Conservation (phyloP, 2,329 filamentous ascomycete species). For the Pyricularia grisea region DNA sequence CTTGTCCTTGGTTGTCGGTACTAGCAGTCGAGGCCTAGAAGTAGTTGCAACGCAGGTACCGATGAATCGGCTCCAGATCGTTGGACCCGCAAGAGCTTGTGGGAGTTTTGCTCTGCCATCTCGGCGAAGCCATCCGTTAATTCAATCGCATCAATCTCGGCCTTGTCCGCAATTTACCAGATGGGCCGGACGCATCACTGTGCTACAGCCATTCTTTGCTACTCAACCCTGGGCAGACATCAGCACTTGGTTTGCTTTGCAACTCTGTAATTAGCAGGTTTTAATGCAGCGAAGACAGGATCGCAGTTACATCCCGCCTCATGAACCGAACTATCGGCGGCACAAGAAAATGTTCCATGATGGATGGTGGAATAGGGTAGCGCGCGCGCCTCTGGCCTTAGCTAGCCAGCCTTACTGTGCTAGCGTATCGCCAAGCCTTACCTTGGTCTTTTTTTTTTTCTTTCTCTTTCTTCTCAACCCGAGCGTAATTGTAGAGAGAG, state of each 20-base stretch:
- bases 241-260: background rate
- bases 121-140: background rate
- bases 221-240: background rate
- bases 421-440: too few species aligned
- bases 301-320: background rate
- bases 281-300: background rate
- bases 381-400: background rate
- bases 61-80: background rate
- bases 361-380: background rate
- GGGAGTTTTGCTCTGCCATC: background rate
- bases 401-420: background rate
- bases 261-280: background rate
- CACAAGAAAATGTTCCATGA: background rate
- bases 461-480: too few species aligned
- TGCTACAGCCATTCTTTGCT: background rate
- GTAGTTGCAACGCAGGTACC: background rate
- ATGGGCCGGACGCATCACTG: background rate
- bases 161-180: background rate
- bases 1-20: background rate
- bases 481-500: too few species aligned
- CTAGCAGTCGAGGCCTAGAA: background rate
- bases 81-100: background rate
- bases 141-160: background rate
- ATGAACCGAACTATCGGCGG: background rate
- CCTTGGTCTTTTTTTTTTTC: background rate